Percentiles rank a stretch among this genome's conserved stretches.
Conservation (phyloP, 768 basidiomycete genomes). For the Termitomyces eurrhizus region DNA sequence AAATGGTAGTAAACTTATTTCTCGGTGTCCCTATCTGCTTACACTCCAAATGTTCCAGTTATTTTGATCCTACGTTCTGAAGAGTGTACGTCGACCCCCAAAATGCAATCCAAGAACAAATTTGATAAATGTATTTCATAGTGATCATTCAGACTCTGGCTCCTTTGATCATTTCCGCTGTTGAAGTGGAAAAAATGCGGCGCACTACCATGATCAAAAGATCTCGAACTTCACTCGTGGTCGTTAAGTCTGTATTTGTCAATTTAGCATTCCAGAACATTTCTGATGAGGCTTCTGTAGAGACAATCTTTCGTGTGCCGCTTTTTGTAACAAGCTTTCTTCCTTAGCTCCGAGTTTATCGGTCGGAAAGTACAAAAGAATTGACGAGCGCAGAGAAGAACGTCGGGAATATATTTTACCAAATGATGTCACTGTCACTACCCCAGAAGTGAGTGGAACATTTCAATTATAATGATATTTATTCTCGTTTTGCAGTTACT, state of each 20-base stretch:
- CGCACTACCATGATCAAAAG: background rate
- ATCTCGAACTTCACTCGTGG: background rate
- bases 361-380: background rate
- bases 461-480: background rate
- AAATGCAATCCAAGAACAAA: background rate
- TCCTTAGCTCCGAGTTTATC: background rate
- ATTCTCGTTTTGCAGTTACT: conserved; percentile 28
- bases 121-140: background rate
- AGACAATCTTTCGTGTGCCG: background rate
- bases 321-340: conserved; percentile 1
- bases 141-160: background rate
- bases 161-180: background rate
- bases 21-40: background rate
- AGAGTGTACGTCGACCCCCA: background rate
- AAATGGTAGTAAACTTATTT: conserved; percentile 29
- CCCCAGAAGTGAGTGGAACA: conserved; percentile 31
- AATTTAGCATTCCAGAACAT: background rate
- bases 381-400: background rate
- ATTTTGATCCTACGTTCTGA: conserved; percentile 8
- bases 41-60: background rate
- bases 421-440: conserved; percentile 15
- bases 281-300: background rate
- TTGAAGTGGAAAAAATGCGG: background rate
- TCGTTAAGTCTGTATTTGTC: background rate
- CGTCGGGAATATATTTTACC: background rate